Evolutionary conservation across 2,329 filamentous ascomycete species (phyloP), one percentile per base, ranked within the genome.

Genomic region (Cladorrhinum sp.): DNA sequence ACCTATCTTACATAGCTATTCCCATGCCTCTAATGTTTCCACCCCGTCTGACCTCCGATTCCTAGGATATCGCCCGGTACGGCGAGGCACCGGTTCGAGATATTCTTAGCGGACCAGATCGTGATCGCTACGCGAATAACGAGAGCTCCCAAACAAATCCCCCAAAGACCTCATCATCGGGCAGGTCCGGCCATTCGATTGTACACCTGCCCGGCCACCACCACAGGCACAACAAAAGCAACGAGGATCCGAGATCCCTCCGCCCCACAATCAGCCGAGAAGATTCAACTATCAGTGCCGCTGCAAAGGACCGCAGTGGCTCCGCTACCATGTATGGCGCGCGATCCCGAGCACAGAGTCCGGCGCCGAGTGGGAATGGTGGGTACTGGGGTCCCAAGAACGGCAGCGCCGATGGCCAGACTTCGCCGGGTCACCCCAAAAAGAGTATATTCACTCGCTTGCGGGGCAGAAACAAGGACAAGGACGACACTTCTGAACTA

Each of bases 261-360:
- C 84, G 90, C 62, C 90, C 91, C n/a, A 82, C 85, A 12, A 81
- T 86, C 59, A 93, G 89, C 72, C 84, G 90, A 68, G 91, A 96
- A 71, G 89, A 93, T 62, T 87, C 89, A 16, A 76, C 81, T 22
- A 76, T 78, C 67, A 84, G 78, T 67, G 71, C 79, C 25, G 71
- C 79, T 24, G 67, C 68, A 70, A 85, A 82, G 71, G 86, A 87
- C 62, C 81, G 81, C 59, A 79, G 75, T 32, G 76, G 74, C 55
- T 79, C 79, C 48, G 77, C 70, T 53, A 69, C 65, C 60, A 70
- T 81, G 80, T 72, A 82, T 77, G 66, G 71, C 66, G 73, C 78
- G 52, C 76, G 76, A 63, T 80, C 81, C 22, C 87, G 92, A 65
- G 87, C 91, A 12, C 85, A 90, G 62, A 96, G 93, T 74, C 92